Percentiles rank a stretch among this genome's conserved stretches.
Conservation (phyloP, 352 stramenopile species). For the Phytophthora multivora region DNA sequence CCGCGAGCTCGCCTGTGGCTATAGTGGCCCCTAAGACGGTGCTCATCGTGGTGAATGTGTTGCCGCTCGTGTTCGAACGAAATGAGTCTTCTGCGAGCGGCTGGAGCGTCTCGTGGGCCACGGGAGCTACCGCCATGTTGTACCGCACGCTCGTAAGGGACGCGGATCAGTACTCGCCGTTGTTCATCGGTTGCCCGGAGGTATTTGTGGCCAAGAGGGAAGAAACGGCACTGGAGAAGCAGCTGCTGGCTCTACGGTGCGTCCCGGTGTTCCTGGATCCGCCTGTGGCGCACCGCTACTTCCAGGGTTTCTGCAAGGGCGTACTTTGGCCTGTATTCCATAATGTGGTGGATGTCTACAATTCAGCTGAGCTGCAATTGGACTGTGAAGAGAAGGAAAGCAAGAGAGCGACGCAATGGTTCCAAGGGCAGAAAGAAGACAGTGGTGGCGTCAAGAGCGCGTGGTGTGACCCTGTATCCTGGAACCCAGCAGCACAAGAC, state of each 20-base stretch:
- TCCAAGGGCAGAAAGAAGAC: conserved; percentile 19
- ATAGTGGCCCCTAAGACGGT: conserved; percentile 50
- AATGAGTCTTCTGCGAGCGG: conserved; percentile 38
- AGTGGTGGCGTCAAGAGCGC: conserved; percentile 17
- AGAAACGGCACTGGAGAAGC: conserved; percentile 70
- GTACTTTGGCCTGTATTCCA: conserved; percentile 98
- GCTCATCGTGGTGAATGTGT: conserved; percentile 81
- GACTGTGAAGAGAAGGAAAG: conserved; percentile 38
- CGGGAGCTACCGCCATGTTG: conserved; percentile 74
- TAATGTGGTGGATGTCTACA: conserved; percentile 97
- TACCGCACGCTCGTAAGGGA: conserved; percentile 73
- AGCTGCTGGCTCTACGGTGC: conserved; percentile 91
- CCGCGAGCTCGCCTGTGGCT: neutral
- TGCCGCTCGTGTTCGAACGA: conserved; percentile 75
- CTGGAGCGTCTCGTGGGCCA: conserved; percentile 75
- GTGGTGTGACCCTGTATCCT: conserved; percentile 74
- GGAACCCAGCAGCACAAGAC: conserved; percentile 79
- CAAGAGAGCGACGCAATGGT: conserved; percentile 12
- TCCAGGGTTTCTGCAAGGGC: conserved; percentile 96
- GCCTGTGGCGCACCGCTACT: conserved; percentile 81
- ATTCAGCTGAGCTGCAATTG: conserved; percentile 68
- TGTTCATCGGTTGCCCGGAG: conserved; percentile 79
- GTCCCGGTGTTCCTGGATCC: conserved; percentile 96
- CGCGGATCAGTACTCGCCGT: conserved; percentile 53
- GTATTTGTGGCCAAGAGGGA: conserved; percentile 69